Conservation (phyloP, 495 filamentous ascomycete genomes). For the Xylaria cubensis region DNA sequence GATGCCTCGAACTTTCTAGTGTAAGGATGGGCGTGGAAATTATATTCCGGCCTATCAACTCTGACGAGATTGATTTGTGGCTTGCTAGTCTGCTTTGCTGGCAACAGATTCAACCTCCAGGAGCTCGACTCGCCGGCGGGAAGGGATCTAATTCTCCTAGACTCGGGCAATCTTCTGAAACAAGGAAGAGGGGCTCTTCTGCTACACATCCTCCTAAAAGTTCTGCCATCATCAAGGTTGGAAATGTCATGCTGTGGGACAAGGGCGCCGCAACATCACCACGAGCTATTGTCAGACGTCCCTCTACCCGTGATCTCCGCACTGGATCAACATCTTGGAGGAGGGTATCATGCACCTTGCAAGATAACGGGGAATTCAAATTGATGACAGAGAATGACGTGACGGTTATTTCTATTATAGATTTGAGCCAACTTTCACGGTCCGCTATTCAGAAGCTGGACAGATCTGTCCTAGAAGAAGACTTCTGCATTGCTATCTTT, state of each 20-base stretch:
- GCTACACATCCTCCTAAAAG: constrained; percentile 62
- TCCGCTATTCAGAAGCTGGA: constrained; percentile 90
- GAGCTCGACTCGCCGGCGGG: constrained; percentile 37
- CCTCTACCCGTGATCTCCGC: constrained; percentile 54
- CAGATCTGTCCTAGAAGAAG: constrained; percentile 89
- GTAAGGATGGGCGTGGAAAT: constrained; percentile 72
- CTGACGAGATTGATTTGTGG: constrained; percentile 87
- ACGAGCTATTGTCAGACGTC: constrained; percentile 57
- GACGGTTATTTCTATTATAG: constrained; percentile 77
- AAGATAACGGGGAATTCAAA: constrained; percentile 95
- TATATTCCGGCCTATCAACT: constrained; percentile 73
- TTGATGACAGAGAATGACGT: constrained; percentile 84
- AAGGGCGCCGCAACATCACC: constrained; percentile 62
- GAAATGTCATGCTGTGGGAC: constrained; percentile 92
- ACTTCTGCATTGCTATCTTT: constrained; percentile 94
- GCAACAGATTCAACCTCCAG: constrained; percentile 79
- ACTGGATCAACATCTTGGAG: constrained; percentile 68
- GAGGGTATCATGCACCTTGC: constrained; percentile 87
- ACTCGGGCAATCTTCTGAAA: constrained; percentile 55
- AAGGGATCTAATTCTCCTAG: constrained; percentile 34
- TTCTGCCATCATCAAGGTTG: constrained; percentile 93
- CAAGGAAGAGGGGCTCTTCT: constrained; percentile 73
- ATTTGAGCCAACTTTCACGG: constrained; percentile 86
- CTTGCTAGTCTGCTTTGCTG: constrained; percentile 91
- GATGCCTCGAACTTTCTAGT: constrained; percentile 82